Evolutionary conservation across 495 filamentous ascomycete genomes (phyloP).

Genomic region (Clohesyomyces aquaticus): DNA sequence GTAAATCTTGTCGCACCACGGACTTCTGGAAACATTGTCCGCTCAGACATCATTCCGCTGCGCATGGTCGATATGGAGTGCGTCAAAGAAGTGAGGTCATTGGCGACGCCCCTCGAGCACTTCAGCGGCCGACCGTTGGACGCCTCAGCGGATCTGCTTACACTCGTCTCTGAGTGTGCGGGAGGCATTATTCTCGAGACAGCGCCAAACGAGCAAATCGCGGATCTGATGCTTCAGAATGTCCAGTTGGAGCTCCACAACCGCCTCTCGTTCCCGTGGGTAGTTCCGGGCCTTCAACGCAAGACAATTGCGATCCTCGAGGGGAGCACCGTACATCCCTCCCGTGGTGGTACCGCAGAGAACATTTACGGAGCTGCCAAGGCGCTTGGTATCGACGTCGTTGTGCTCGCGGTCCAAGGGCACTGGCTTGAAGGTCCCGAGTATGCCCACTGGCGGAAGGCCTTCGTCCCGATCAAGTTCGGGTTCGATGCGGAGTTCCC

Average conservation of each 20-base stretch:
- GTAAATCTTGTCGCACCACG: slow-evolving; percentile 1
- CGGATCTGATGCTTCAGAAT: not conserved
- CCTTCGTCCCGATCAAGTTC: slow-evolving; percentile 38
- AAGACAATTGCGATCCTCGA: slow-evolving; percentile 2
- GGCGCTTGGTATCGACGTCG: slow-evolving; percentile 51
- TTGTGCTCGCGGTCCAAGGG: slow-evolving; percentile 53
- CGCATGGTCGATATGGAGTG: not conserved
- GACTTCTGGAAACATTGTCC: slow-evolving; percentile 12
- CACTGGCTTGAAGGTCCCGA: slow-evolving; percentile 53
- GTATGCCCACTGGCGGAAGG: slow-evolving; percentile 49
- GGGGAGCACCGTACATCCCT: not conserved
- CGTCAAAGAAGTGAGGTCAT: not conserved
- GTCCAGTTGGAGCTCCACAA: slow-evolving; percentile 31
- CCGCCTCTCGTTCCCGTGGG: slow-evolving; percentile 41
- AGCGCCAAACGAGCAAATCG: not conserved
- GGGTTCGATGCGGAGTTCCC: slow-evolving; percentile 19
- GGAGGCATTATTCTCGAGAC: not conserved
- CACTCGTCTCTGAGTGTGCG: not conserved
- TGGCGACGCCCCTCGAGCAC: not conserved
- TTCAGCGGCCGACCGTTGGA: not conserved
- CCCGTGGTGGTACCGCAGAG: slow-evolving; percentile 8
- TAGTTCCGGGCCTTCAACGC: slow-evolving; percentile 7
- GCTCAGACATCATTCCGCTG: slow-evolving; percentile 14
- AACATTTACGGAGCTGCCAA: slow-evolving; percentile 46
- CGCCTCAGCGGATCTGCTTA: not conserved